These are phyloP conservation scores for Streptanthus diversifolius DNA, from an alignment of 345 rosid species.

Conservation along the genomic window DNA sequence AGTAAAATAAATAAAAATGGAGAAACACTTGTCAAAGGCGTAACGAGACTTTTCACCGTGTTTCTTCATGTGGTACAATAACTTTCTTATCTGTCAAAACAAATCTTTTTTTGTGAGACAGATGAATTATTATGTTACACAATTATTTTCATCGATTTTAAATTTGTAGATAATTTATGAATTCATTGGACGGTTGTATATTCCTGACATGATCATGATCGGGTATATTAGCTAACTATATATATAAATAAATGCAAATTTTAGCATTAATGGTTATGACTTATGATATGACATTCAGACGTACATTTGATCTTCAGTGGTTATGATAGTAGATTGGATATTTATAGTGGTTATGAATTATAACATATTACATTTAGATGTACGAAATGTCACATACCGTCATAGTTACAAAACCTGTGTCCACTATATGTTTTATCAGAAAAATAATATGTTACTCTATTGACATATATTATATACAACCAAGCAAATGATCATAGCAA, in stretches of 20 bases:
- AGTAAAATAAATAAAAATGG: not conserved
- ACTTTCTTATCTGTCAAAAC: not conserved
- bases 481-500: not conserved
- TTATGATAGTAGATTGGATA: not conserved
- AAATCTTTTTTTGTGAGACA: not conserved
- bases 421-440: not conserved
- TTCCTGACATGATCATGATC: constrained; percentile 11
- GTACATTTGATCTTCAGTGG: not conserved
- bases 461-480: constrained; percentile 13
- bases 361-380: not conserved
- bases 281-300: not conserved
- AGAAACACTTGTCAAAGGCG: not conserved
- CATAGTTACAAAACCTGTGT: not conserved
- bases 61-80: not conserved
- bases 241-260: not conserved
- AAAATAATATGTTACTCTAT: not conserved
- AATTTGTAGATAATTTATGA: not conserved
- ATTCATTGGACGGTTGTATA: constrained; percentile 1
- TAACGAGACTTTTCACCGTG: not conserved
- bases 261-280: not conserved
- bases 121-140: not conserved
- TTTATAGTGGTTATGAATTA: not conserved
- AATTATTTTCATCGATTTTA: not conserved
- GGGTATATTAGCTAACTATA: not conserved
- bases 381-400: constrained; percentile 1